Evolutionary conservation across 345 rosid species (phyloP).

Genomic region (Gossypium ekmanianum): DNA sequence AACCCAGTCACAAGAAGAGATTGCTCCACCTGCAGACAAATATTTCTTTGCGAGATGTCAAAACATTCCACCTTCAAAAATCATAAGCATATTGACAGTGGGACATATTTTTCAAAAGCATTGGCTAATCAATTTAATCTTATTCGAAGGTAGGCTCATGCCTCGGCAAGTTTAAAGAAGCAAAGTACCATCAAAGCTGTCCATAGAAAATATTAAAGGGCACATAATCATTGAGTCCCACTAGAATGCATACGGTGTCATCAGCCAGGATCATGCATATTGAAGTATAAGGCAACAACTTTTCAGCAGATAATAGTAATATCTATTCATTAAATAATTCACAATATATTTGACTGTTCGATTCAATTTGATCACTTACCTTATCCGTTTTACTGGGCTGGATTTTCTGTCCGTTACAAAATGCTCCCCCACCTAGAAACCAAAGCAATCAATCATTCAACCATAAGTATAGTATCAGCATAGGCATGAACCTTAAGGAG

Average conservation of each 20-base stretch:
- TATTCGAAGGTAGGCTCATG: not conserved
- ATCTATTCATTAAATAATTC: not conserved
- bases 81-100: not conserved
- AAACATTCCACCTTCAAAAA: not conserved
- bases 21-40: conserved; percentile 60
- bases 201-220: conserved; percentile 7
- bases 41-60: not conserved
- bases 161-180: not conserved
- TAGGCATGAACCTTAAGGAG: conserved; percentile 10
- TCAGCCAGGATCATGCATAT: not conserved
- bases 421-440: conserved; percentile 82
- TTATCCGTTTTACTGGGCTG: conserved; percentile 65
- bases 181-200: not conserved
- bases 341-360: not conserved
- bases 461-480: not conserved
- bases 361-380: conserved; percentile 36
- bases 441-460: conserved; percentile 21
- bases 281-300: not conserved
- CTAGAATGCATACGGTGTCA: not conserved
- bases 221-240: not conserved
- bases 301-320: not conserved
- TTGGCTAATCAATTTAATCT: not conserved
- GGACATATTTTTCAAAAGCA: not conserved
- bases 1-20: conserved; percentile 96
- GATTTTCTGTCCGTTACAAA: conserved; percentile 80